Evolutionary conservation across 179 eudicot genomes (phyloP), one percentile per base, ranked within the genome.

Genomic region (Kewa caespitosa): DNA sequence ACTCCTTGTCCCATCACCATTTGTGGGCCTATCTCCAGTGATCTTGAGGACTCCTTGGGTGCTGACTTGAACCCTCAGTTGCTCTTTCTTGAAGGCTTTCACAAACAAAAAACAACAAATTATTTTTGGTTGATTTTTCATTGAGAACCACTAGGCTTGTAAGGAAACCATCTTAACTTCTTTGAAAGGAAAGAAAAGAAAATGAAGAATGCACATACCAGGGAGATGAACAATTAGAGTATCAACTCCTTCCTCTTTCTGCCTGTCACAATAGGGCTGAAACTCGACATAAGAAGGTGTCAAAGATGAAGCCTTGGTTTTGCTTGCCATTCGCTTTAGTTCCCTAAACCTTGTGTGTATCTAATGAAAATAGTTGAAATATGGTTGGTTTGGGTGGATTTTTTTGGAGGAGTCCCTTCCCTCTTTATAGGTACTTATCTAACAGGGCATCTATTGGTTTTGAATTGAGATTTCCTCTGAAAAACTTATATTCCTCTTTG

Each of bases 81-180:
- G 84, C 1, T 90, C 87, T 76, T 83, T 92, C 77, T 78, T 90
- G 77, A 92, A 91, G 23, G 74, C 97, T 92, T 30, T 14, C 27
- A 41, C 10, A 57, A 20, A 34, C 4, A 28, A 0, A 25, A 28
- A 10, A 6, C 18, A 54, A 2, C 6, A 18, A 18, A 32, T 33
- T 62, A 3, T 62, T 27, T 62, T 61, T n/a, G 27, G 46, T 6
- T 25, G 2, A 1, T 30, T 27, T n/a, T n/a, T n/a, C n/a, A n/a
- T n/a, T n/a, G n/a, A n/a, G 11, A 14, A 57, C 15, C 10, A n/a
- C n/a, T n/a, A n/a, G n/a, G n/a, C n/a, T n/a, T n/a, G n/a, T n/a
- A n/a, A n/a, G n/a, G n/a, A n/a, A n/a, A n/a, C n/a, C n/a, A n/a
- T n/a, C n/a, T n/a, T n/a, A n/a, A n/a, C n/a, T n/a, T n/a, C n/a